phyloP scores from a whole-genome alignment of 116 monocot genomes.

The Trichopus zeylanicus region DNA sequence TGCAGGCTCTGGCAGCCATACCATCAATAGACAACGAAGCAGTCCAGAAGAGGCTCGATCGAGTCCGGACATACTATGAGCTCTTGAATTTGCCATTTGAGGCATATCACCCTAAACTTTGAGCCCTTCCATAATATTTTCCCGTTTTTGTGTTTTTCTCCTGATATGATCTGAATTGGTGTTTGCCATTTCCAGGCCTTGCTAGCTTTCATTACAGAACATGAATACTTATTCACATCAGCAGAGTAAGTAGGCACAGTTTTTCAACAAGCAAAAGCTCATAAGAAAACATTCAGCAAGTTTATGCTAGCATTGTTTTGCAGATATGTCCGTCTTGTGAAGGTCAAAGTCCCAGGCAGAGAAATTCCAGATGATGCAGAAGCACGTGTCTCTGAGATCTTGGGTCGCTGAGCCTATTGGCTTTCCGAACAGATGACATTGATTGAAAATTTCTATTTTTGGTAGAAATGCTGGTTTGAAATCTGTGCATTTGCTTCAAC shows the following conservation, averaged over 20 bases:
- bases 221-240: slow-evolving; percentile 59
- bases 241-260: slow-evolving; percentile 46
- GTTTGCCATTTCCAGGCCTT: slow-evolving; percentile 45
- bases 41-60: slow-evolving; percentile 80
- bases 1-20: slow-evolving; percentile 87
- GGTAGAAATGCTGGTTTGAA: not conserved
- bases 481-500: not conserved
- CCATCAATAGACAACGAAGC: slow-evolving; percentile 85
- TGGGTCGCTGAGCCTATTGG: slow-evolving; percentile 18
- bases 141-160: not conserved
- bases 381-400: slow-evolving; percentile 45
- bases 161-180: not conserved
- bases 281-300: no score
- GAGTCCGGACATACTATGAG: slow-evolving; percentile 88
- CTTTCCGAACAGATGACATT: not conserved
- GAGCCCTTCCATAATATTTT: not conserved
- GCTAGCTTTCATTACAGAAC: slow-evolving; percentile 82
- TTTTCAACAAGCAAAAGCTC: slow-evolving; percentile 2
- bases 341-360: slow-evolving; percentile 76
- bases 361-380: slow-evolving; percentile 83
- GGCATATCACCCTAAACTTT: slow-evolving; percentile 21
- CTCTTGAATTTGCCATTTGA: slow-evolving; percentile 92
- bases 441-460: not conserved
- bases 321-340: slow-evolving; percentile 68
- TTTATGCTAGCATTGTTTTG: not conserved